Conservation (phyloP, 2,329 filamentous ascomycete genomes). For the Colletotrichum sp. region DNA sequence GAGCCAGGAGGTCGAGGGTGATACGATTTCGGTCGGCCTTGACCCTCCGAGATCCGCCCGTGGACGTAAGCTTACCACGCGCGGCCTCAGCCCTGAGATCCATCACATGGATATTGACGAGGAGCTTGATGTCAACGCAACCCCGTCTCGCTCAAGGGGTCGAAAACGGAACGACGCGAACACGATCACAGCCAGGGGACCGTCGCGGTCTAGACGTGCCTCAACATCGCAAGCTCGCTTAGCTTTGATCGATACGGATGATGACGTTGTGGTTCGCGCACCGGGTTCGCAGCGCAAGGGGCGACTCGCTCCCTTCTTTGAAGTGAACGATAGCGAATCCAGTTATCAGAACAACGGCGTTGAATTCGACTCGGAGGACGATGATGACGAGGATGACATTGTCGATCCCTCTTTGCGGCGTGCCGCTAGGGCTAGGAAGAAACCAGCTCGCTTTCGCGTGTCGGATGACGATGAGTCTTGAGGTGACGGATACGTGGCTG, state of each 20-base stretch:
- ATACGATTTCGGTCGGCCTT: slow-evolving; percentile 3
- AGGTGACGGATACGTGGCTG: not conserved
- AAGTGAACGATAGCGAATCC: slow-evolving; percentile 13
- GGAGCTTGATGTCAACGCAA: not conserved
- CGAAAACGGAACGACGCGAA: not conserved
- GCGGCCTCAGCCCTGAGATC: not conserved
- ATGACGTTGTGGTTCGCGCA: not conserved
- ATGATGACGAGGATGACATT: slow-evolving; percentile 1
- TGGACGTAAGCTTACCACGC: not conserved
- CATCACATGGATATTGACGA: slow-evolving; percentile 9
- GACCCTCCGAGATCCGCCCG: slow-evolving; percentile 7
- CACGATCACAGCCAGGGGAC: not conserved
- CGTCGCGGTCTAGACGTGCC: not conserved
- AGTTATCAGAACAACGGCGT: slow-evolving; percentile 1
- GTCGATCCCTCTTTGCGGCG: not conserved
- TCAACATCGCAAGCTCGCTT: not conserved
- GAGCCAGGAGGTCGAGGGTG: not conserved
- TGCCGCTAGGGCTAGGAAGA: slow-evolving; percentile 2
- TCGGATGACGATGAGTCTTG: slow-evolving; percentile 5
- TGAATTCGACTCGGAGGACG: slow-evolving; percentile 4
- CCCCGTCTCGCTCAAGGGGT: slow-evolving; percentile 1
- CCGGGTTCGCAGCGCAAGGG: not conserved
- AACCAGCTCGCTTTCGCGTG: slow-evolving; percentile 14
- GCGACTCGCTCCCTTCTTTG: not conserved
- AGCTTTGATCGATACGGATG: not conserved